Evolutionary conservation across 2,329 filamentous ascomycete species (phyloP).

Genomic region (Fusarium equiseti): DNA sequence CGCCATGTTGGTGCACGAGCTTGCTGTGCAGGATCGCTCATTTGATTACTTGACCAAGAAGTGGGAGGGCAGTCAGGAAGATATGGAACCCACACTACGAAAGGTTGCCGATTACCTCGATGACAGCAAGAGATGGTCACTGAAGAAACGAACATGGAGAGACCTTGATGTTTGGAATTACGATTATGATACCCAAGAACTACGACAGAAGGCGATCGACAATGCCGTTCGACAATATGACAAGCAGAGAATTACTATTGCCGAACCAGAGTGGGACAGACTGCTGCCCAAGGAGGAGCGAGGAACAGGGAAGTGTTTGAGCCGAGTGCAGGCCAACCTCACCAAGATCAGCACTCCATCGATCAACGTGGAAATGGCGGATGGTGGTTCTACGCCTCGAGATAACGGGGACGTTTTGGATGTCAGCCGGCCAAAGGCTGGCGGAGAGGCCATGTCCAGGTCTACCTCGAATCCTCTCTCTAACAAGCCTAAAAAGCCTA

Average conservation of each 20-base stretch:
- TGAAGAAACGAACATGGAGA: constrained; percentile 70
- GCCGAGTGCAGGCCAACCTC: constrained; percentile 70
- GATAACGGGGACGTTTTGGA: constrained; percentile 52
- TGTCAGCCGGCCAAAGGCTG: constrained; percentile 49
- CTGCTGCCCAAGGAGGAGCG: constrained; percentile 69
- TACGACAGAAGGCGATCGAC: constrained; percentile 71
- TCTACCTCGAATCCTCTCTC: constrained; percentile 64
- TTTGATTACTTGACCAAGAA: constrained; percentile 63
- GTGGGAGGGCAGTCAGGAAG: constrained; percentile 65
- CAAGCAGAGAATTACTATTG: constrained; percentile 66
- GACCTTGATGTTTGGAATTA: constrained; percentile 75
- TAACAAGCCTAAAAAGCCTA: constrained; percentile 68
- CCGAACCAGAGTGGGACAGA: constrained; percentile 71
- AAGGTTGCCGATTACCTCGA: constrained; percentile 69
- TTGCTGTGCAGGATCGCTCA: constrained; percentile 66
- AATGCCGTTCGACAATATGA: constrained; percentile 71
- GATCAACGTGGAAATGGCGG: constrained; percentile 63
- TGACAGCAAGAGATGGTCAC: constrained; percentile 63
- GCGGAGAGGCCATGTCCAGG: constrained; percentile 61
- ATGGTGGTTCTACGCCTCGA: constrained; percentile 59
- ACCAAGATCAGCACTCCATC: constrained; percentile 65
- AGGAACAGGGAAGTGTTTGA: constrained; percentile 69
- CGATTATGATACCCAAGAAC: constrained; percentile 64
- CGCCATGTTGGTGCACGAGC: constrained; percentile 69
- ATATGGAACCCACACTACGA: constrained; percentile 65